Conservation (phyloP, 2,329 filamentous ascomycete species). For the Penicillium vulpinum region DNA sequence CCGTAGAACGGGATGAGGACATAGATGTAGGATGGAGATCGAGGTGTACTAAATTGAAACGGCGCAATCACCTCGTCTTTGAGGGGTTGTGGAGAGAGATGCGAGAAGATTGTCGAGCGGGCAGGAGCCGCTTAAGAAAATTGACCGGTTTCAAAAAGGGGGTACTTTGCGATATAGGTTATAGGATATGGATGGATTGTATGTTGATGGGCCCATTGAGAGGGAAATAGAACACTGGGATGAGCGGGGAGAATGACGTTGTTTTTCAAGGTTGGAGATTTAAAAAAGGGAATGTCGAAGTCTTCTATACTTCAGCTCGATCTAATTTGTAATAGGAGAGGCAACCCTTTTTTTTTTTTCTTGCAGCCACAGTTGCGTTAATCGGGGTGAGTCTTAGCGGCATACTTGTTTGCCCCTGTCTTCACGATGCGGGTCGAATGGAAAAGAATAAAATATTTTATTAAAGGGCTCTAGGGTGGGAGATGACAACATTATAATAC, state of each 20-base stretch:
- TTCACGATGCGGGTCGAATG: not conserved
- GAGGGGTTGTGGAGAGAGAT: not conserved
- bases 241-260: not conserved
- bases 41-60: not conserved
- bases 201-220: not conserved
- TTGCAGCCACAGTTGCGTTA: slow-evolving; percentile 1
- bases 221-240: not conserved
- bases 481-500: not conserved
- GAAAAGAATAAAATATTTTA: not conserved
- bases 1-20: slow-evolving; percentile 30
- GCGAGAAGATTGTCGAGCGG: not conserved
- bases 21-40: slow-evolving; percentile 13
- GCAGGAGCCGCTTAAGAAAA: not conserved
- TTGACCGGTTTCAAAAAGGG: not conserved
- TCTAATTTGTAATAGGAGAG: slow-evolving; percentile 5
- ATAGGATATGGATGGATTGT: slow-evolving; percentile 4
- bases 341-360: slow-evolving; percentile 1
- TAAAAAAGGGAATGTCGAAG: not conserved
- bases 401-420: slow-evolving; percentile 6
- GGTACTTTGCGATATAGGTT: not conserved
- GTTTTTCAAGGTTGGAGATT: not conserved
- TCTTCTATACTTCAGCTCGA: slow-evolving; percentile 5
- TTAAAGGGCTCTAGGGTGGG: not conserved
- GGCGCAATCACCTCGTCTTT: not conserved
- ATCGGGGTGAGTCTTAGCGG: not conserved